These are phyloP conservation scores for Claviceps arundinis DNA, from an alignment of 2,329 filamentous ascomycete genomes.

Conservation along the genomic window DNA sequence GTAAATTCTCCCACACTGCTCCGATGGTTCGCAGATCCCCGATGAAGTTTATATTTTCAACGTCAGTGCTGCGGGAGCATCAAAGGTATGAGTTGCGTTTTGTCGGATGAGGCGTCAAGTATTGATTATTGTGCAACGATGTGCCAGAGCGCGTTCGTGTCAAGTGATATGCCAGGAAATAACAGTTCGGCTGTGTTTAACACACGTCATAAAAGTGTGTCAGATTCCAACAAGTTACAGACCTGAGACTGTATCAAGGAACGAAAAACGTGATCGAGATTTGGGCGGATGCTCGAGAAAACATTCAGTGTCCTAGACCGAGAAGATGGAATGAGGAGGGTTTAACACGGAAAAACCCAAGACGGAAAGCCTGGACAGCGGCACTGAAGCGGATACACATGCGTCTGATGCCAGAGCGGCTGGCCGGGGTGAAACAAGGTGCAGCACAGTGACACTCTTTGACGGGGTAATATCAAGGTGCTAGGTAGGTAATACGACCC, in stretches of 20 bases:
- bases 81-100: no score
- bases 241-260: not conserved
- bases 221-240: not conserved
- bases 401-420: conserved; percentile 18
- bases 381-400: conserved; percentile 3
- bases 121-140: no score
- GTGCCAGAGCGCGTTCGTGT: no score
- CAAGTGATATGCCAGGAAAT: no score
- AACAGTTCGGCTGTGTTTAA: no score
- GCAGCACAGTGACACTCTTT: conserved; percentile 35
- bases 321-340: not conserved
- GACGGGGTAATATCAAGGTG: conserved; percentile 3
- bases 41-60: no score
- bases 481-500: conserved; percentile 33
- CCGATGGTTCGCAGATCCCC: not conserved
- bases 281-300: not conserved
- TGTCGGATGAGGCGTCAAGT: no score
- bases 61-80: no score
- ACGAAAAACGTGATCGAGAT: not conserved
- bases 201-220: not conserved
- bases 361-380: not conserved
- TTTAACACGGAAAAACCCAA: not conserved
- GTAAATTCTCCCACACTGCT: not conserved
- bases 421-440: conserved; percentile 33
- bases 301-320: not conserved